phyloP scores from a whole-genome alignment of 2,329 filamentous ascomycete genomes.

The Colletotrichum sp. region DNA sequence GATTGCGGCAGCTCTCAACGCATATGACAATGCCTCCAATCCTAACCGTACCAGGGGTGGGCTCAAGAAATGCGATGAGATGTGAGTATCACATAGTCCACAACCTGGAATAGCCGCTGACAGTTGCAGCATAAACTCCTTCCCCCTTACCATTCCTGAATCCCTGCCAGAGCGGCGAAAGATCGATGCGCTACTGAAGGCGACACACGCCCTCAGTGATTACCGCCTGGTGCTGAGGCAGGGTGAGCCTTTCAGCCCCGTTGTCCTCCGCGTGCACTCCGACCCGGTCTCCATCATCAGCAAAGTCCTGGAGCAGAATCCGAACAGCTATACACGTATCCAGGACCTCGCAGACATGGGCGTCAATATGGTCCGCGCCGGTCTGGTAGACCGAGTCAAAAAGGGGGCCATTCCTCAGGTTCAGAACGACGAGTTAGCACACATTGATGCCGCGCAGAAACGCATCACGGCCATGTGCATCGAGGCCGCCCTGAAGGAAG shows the following conservation, averaged over 20 bases:
- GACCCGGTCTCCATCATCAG: conserved; percentile 77
- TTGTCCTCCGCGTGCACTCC: conserved; percentile 76
- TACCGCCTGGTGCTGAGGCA: conserved; percentile 82
- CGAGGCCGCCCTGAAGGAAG: conserved; percentile 75
- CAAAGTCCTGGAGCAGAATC: conserved; percentile 78
- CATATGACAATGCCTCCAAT: conserved; percentile 84
- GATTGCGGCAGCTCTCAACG: conserved; percentile 66
- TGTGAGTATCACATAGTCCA: conserved; percentile 52
- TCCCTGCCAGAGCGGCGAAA: conserved; percentile 57
- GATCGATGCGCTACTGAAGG: conserved; percentile 69
- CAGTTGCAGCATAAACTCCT: conserved; percentile 61
- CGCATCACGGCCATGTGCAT: conserved; percentile 82
- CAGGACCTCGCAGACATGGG: conserved; percentile 76
- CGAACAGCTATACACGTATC: conserved; percentile 74
- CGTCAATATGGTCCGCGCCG: conserved; percentile 67
- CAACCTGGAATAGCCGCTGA: conserved; percentile 24
- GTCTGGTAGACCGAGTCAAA: conserved; percentile 45
- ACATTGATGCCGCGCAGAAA: conserved; percentile 52
- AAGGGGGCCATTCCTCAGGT: conserved; percentile 25
- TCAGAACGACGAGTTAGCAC: conserved; percentile 28
- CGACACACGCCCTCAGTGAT: conserved; percentile 76
- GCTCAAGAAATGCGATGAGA: conserved; percentile 78
- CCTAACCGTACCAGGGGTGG: conserved; percentile 78
- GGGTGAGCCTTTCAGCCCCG: conserved; percentile 79
- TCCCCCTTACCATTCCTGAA: conserved; percentile 60